Evolutionary conservation across 768 basidiomycete species (phyloP), one percentile per base, ranked within the genome.

Genomic region (Candolleomyces aberdarensis): DNA sequence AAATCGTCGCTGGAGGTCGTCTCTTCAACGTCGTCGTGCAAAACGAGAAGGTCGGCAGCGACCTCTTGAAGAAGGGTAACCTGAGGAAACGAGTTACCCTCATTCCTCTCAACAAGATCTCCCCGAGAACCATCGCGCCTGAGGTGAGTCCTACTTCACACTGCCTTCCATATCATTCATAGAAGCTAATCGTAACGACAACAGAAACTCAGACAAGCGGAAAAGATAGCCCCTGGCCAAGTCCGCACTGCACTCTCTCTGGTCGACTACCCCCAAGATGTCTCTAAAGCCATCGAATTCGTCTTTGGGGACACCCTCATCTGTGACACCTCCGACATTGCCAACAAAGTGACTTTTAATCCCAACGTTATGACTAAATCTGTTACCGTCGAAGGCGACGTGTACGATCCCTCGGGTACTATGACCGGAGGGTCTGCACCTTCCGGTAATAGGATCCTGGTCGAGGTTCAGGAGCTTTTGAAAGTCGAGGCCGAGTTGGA

Each of bases 391-490:
- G 89, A 93, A 2, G 97, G 97, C 2, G 97, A 98, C 68, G 85
- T 97, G 11, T 98, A 99, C 72, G 97, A 99, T 63, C 96, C 97
- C 2, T 90, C 91, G 8, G 96, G 96, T 7, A 96, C 92, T 0
- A 84, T 99, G 19, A 92, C 88, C 19, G 97, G 97, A 5, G 97
- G 97, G 1, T 85, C 94, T 1, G 87, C 94, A 0, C 92, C 95
- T 0, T 88, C 78, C 62, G 80, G 86, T 22, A 86, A 82, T 36
- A 90, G 91, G 1, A 78, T 89, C 3, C 78, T 98, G 17, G 75
- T 96, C 55, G 86, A 87, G 64, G 94, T 95, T 0, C 94, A 96
- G 70, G 88, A 94, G 69, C 74, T 98, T 44, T 73, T 90, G 29
- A 84, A 82, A 9, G 81, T 88, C 4, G 93, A 95, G 68, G 73